These are phyloP conservation scores for Colletotrichum graminicola DNA, from an alignment of 2,329 filamentous ascomycete genomes.

Conservation along the genomic window DNA sequence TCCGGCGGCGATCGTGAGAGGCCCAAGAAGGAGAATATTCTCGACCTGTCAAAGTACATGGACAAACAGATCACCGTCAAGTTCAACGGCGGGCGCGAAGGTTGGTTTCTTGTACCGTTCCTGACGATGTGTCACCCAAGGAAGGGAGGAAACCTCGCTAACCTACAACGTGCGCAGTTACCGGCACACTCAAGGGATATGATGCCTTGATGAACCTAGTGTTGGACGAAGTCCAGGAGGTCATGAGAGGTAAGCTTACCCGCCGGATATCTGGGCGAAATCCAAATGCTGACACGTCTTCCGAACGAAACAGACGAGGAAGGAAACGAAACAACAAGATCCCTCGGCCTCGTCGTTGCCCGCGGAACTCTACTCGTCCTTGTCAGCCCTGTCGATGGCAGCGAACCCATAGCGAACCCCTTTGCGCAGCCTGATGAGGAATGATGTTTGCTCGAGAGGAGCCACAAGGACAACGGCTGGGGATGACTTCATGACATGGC, in stretches of 20 bases:
- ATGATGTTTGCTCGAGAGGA: constrained; percentile 48
- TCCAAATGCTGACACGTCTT: background rate
- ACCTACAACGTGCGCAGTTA: constrained; percentile 66
- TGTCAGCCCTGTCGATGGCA: constrained; percentile 93
- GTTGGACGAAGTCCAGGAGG: constrained; percentile 92
- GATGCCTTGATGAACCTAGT: constrained; percentile 99
- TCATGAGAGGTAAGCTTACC: constrained; percentile 77
- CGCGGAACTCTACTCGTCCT: constrained; percentile 93
- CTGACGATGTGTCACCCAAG: background rate
- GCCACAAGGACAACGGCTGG: background rate
- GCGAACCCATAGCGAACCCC: constrained; percentile 95
- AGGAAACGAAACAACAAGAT: constrained; percentile 85
- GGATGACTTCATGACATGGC: background rate
- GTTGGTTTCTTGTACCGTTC: constrained; percentile 59
- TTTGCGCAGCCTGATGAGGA: constrained; percentile 83
- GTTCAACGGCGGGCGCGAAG: constrained; percentile 94
- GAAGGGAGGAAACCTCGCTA: background rate
- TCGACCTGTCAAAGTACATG: constrained; percentile 96
- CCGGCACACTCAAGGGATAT: constrained; percentile 91
- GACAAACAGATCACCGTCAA: constrained; percentile 96
- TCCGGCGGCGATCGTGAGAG: constrained; percentile 68
- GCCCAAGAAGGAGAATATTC: constrained; percentile 98
- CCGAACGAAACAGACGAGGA: constrained; percentile 78
- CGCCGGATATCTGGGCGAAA: background rate
- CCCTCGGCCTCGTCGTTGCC: constrained; percentile 88